Evolutionary conservation across 495 filamentous ascomycete species (phyloP).

Genomic region (Lasiosphaeria ovina): DNA sequence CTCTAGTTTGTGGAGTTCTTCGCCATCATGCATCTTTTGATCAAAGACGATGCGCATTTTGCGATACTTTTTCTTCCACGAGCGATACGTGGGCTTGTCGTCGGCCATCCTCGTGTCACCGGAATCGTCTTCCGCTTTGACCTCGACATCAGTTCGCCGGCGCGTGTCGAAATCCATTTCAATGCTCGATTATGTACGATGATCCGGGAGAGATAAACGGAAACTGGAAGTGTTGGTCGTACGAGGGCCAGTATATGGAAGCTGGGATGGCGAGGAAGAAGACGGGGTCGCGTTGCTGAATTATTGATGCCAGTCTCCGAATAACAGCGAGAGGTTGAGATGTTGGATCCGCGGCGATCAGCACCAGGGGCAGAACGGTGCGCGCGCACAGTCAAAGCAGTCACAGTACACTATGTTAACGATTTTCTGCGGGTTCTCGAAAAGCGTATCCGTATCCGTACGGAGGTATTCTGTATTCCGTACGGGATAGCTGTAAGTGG

Average conservation of each 20-base stretch:
- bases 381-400: too few relatives aligned
- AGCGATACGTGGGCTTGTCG: slow-evolving; percentile 40
- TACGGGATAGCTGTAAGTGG: too few relatives aligned
- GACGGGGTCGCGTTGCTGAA: too few relatives aligned
- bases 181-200: background rate
- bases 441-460: too few relatives aligned
- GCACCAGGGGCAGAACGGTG: too few relatives aligned
- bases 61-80: slow-evolving; percentile 85
- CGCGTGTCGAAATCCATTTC: slow-evolving; percentile 30
- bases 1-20: slow-evolving; percentile 72
- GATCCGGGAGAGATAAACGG: background rate
- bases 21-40: slow-evolving; percentile 73
- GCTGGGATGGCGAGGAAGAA: too few relatives aligned
- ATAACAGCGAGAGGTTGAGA: too few relatives aligned
- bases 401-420: too few relatives aligned
- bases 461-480: too few relatives aligned
- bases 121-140: slow-evolving; percentile 34
- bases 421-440: too few relatives aligned
- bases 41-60: slow-evolving; percentile 90
- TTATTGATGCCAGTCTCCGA: too few relatives aligned
- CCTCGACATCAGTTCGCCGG: slow-evolving; percentile 19
- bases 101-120: slow-evolving; percentile 36
- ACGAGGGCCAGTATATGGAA: background rate
- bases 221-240: background rate
- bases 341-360: too few relatives aligned